Base-by-base conservation (phyloP, 495 filamentous ascomycete genomes). In the Penicillium macrosclerotiorum region DNA sequence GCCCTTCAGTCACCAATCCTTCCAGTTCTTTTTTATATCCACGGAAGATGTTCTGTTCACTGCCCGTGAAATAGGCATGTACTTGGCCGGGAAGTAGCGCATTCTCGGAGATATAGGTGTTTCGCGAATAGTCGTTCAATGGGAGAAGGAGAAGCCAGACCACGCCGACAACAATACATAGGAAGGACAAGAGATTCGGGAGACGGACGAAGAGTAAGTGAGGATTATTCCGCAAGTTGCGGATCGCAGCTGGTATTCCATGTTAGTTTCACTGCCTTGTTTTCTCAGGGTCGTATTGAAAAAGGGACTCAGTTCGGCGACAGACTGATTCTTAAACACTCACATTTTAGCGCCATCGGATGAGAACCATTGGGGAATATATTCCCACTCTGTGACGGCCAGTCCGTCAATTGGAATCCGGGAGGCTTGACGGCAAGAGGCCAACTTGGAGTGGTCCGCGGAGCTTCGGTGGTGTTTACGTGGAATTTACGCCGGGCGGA, bases 71-170 rank as follows among this genome's bases (percentile, higher is more conserved):
- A 63, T 98, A 97, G 0, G 94, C 95, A 67, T 97, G 90, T 9
- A 97, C 93, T 60, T 97, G 93, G 12, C 92, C 93, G 1, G 93
- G 93, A 13, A 98, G 75, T 7, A 98, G 82, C 13, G 93, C 93
- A 66, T 98, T 98, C 64, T 98, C 93, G 39, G 91, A 96, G 54
- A 98, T 93, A 68, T 98, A 97, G 8, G 93, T 98, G 34, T 79
- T 73, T 49, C 94, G 83, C 39, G 90, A 95, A 73, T 97, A 95
- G 41, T 90, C 79, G 67, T 98, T 77, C 39, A 96, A 80, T 23
- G 93, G 93, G n/a, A 98, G 83, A 16, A 96, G 76, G 26, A 95
- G 81, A 11, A 98, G 82, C 90, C 90, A 97, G 53, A 79, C 78
- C n/a, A 94, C 81, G 37, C 93, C 93, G 60, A 95, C 79, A 25